Evolutionary conservation across 1,139 yeast genomes (phyloP).

Genomic region (Scheffersomyces quercinus): DNA sequence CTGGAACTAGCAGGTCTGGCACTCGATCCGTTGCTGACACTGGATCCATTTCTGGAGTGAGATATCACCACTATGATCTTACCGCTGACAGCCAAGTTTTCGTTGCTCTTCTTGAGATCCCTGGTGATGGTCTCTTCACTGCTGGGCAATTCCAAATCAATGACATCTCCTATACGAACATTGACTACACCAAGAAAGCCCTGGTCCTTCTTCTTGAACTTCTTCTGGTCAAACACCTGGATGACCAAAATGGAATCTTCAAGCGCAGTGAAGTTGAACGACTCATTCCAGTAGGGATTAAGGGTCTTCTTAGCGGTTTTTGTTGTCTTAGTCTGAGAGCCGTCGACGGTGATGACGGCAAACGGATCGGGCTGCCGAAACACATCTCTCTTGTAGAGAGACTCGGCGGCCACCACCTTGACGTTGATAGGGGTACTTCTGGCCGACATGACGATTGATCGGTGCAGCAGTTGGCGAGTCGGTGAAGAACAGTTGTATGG

Average conservation of each 20-base stretch:
- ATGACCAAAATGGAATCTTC: constrained; percentile 88
- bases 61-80: constrained; percentile 79
- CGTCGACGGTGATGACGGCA: constrained; percentile 95
- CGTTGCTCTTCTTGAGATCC: constrained; percentile 89
- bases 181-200: constrained; percentile 98
- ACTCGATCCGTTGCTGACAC: not conserved
- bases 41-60: constrained; percentile 19
- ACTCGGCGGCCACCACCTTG: constrained; percentile 93
- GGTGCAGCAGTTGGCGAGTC: not conserved
- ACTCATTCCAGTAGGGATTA: constrained; percentile 97
- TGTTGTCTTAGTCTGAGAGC: constrained; percentile 93
- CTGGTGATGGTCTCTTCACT: constrained; percentile 88
- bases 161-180: constrained; percentile 84
- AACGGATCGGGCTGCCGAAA: constrained; percentile 97
- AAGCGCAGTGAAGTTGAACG: constrained; percentile 72
- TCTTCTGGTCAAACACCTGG: constrained; percentile 95
- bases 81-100: constrained; percentile 89
- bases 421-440: constrained; percentile 52
- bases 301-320: constrained; percentile 91
- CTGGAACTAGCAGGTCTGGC: constrained; percentile 7
- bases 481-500: no score
- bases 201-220: constrained; percentile 96
- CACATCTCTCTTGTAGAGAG: constrained; percentile 91
- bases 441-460: constrained; percentile 10
- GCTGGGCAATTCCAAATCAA: constrained; percentile 61